Base-by-base conservation (phyloP, 208 protist species). In the Polymyxa betae region DNA sequence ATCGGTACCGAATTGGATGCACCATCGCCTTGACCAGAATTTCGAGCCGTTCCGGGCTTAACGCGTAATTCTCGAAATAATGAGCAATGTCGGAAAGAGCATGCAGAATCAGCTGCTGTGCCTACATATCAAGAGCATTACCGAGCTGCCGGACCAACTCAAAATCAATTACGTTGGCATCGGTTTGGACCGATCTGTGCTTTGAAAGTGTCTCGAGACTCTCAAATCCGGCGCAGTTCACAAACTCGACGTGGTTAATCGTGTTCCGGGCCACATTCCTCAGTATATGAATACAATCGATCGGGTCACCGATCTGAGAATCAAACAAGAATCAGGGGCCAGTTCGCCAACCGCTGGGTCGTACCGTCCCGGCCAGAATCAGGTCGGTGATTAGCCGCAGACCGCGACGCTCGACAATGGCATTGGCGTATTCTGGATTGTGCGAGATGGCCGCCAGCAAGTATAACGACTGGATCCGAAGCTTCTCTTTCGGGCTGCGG, bases 211-310 rank as follows among this genome's bases (percentile, higher is more conserved):
- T 43, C 5, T 82, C 16, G n/a, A 82, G 72, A 43, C 72, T 45
- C n/a, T 5, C 72, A 43, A 82, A 38, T 12, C 72, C 72, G 5
- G 10, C 10, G n/a, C n/a, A 35, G 35, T 82, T 12, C 16, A 82
- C n/a, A n/a, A 82, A 82, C 72, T 82, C 72, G 16, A 38, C 16
- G 72, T 82, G 72, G n/a, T 82, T 82, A n/a, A 43, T 43, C 35
- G 40, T 43, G n/a, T 82, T 82, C 16, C 72, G 72, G 16, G 72
- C 72, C n/a, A 82, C 72, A 43, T 82, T 82, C n/a, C 72, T 35
- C n/a, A 82, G 72, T 45, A 82, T 82, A 43, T 82, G 72, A n/a
- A 82, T n/a, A n/a, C 72, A 82, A n/a, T 82, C 72, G 35, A 82
- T 82, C 16, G 72, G 35, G n/a, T 82, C 72, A 20, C 72, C 72